These are phyloP conservation scores for Fusarium compactum DNA, from an alignment of 2,329 filamentous ascomycete species.

Conservation along the genomic window DNA sequence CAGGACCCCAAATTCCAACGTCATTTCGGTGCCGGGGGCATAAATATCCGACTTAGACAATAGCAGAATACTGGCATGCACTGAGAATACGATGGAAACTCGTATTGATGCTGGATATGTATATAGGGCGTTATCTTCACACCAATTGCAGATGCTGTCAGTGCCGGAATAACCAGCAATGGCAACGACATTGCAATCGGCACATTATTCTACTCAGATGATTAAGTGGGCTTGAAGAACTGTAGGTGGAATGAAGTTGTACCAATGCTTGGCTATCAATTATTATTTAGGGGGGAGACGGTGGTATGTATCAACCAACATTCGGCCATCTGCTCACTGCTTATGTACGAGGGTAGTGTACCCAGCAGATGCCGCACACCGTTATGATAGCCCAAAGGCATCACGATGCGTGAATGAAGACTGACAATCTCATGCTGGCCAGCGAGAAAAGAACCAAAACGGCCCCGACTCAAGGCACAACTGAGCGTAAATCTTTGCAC, in stretches of 20 bases:
- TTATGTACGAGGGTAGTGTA: constrained; percentile 52
- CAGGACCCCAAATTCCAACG: constrained; percentile 36
- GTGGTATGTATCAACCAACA: constrained; percentile 50
- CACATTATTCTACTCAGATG: background rate
- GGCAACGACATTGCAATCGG: background rate
- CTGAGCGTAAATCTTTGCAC: constrained; percentile 81
- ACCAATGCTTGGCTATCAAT: background rate
- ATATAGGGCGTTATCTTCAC: background rate
- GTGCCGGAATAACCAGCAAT: background rate
- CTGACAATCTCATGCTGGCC: constrained; percentile 51
- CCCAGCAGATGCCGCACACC: constrained; percentile 53
- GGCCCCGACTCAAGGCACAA: constrained; percentile 58
- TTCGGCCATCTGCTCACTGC: constrained; percentile 46
- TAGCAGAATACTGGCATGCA: background rate
- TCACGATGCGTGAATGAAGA: constrained; percentile 41
- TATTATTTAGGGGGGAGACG: background rate
- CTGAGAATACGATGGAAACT: constrained; percentile 13
- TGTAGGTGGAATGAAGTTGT: background rate
- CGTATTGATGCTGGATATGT: background rate
- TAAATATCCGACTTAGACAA: constrained; percentile 36
- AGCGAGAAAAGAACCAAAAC: constrained; percentile 62
- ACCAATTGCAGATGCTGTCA: background rate
- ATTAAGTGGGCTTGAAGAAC: background rate
- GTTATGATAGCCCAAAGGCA: constrained; percentile 48
- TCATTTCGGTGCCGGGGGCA: constrained; percentile 45